Base-by-base conservation (phyloP, 139 green algal genomes). In the Tetraselmis striata region DNA sequence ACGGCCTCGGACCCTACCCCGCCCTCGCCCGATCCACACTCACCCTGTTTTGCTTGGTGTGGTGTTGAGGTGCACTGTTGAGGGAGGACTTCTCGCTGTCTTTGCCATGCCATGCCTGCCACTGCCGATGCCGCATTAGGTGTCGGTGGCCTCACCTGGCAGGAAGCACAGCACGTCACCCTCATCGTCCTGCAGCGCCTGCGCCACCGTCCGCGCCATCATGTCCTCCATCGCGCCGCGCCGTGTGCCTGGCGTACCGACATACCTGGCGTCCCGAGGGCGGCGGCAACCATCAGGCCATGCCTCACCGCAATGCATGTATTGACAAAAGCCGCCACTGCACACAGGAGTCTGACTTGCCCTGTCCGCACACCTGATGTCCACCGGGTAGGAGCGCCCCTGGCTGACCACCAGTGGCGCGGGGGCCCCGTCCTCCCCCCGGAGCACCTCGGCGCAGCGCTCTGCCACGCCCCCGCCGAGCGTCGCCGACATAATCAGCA, bases 401-500 rank as follows among this genome's bases (percentile, higher is more conserved):
- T 91, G 83, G 77, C 86, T 91, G 23, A 82, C 24, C 2, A 95
- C 74, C 18, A 92, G 31, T 11, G 88, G 91, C 30, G 83, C 83
- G 2, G 24, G 28, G 58, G 23, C 75, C 30, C 31, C 28, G 18
- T 75, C 76, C 59, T 59, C 31, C 11, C 67, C 59, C 30, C 67
- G 28, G 83, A 95, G 86, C 11, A 93, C 78, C 25, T 2, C 11
- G 58, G 29, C 28, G 89, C 28, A 67, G 0, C 87, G 85, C n/a
- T 87, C 76, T 0, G 84, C 92, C 75, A 94, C 81, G 23, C 84
- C 86, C 0, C 89, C 90, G 0, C 91, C 88, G 30, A 94, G 84
- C 26, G 92, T 95, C 26, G 92, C 92, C 24, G 86, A 92, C 90
- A 93, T 93, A 2, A 93, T 89, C 26, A 91, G 32, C 30, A 95